phyloP scores from a whole-genome alignment of 2,329 filamentous ascomycete genomes.

The Balansia obtecta region DNA sequence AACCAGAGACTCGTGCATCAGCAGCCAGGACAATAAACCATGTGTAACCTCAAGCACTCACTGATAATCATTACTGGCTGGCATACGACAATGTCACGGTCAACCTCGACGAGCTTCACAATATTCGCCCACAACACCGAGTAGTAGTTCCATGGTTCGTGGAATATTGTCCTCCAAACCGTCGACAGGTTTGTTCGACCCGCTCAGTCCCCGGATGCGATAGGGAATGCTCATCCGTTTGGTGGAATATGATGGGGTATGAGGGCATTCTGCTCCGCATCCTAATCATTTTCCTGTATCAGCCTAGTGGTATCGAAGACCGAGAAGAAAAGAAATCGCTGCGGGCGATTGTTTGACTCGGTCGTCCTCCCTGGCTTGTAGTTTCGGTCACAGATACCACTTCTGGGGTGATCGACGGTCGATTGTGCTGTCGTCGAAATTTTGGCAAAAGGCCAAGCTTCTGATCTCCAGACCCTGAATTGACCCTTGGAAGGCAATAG shows the following conservation, averaged over 20 bases:
- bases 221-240: not conserved
- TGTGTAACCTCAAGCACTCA: not conserved
- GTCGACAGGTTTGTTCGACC: not conserved
- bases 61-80: not conserved
- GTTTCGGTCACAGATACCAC: not conserved
- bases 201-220: not conserved
- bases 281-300: not conserved
- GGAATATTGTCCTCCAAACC: not conserved
- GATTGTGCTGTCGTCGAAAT: not conserved
- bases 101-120: not conserved
- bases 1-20: not conserved
- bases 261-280: not conserved
- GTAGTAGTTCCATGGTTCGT: not conserved
- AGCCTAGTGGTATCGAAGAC: not conserved
- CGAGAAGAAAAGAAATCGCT: not conserved
- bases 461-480: not conserved
- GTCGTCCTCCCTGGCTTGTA: not conserved
- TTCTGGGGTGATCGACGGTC: not conserved
- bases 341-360: not conserved
- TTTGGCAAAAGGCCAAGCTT: not conserved
- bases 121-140: not conserved
- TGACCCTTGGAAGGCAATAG: not conserved
- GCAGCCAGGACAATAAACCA: not conserved
- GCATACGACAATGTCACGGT: not conserved
- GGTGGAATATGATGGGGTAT: not conserved